phyloP scores from a whole-genome alignment of 1,284 basidiomycete genomes.

The Tylopilus sp. region DNA sequence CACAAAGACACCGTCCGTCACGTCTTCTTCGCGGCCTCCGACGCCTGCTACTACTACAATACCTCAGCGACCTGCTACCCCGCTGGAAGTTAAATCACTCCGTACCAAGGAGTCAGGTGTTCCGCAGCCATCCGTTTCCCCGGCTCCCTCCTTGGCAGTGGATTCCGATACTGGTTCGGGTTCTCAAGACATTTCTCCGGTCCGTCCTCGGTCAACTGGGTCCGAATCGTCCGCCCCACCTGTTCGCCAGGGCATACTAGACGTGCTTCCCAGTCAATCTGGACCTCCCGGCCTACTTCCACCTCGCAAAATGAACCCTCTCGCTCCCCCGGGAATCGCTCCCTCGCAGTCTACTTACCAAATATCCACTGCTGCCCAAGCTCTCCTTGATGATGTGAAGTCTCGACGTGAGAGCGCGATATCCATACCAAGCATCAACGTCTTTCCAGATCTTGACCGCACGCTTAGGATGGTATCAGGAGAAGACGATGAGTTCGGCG shows the following conservation, averaged over 20 bases:
- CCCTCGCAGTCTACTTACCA: constrained; percentile 71
- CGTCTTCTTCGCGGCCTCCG: constrained; percentile 62
- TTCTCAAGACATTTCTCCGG: constrained; percentile 42
- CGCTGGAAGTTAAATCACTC: constrained; percentile 40
- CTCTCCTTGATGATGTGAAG: constrained; percentile 79
- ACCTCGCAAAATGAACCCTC: constrained; percentile 48
- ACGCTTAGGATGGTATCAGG: constrained; percentile 67
- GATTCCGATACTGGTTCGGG: constrained; percentile 39
- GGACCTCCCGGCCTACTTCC: constrained; percentile 65
- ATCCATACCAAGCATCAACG: constrained; percentile 50
- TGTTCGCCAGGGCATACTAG: constrained; percentile 47
- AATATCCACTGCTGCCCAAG: constrained; percentile 81
- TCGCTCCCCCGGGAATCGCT: constrained; percentile 53
- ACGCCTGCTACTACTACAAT: constrained; percentile 46
- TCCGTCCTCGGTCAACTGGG: constrained; percentile 43
- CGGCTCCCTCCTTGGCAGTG: constrained; percentile 45
- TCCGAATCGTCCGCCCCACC: constrained; percentile 39
- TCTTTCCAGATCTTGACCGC: constrained; percentile 89
- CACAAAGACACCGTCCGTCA: constrained; percentile 46
- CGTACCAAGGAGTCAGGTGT: constrained; percentile 39
- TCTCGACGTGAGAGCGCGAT: constrained; percentile 64
- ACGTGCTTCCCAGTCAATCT: constrained; percentile 53
- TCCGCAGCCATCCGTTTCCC: constrained; percentile 44
- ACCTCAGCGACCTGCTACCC: constrained; percentile 46
- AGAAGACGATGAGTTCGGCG: constrained; percentile 52